Conservation (phyloP, 768 basidiomycete species). For the Pleurotus pulmonarius region DNA sequence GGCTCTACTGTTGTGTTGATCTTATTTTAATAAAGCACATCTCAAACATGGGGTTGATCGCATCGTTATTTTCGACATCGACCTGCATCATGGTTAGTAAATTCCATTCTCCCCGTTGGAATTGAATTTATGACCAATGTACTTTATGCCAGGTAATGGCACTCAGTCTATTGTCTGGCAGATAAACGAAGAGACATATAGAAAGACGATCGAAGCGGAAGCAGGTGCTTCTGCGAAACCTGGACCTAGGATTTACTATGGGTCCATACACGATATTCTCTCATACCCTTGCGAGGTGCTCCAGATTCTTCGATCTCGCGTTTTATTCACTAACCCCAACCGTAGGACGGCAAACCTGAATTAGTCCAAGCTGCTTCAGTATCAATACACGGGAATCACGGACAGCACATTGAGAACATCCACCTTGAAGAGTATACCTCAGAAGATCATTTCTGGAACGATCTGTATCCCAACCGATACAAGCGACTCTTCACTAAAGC, state of each 20-base stretch:
- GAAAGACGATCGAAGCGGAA: slow-evolving; percentile 57
- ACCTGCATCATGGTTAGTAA: slow-evolving; percentile 76
- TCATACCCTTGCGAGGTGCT: slow-evolving; percentile 88
- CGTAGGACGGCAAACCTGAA: slow-evolving; percentile 73
- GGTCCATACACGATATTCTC: slow-evolving; percentile 90
- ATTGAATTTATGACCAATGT: background rate
- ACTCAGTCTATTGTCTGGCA: slow-evolving; percentile 92
- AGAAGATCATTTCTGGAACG: slow-evolving; percentile 71
- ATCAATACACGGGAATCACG: slow-evolving; percentile 73
- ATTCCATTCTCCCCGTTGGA: background rate
- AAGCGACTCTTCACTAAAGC: slow-evolving; percentile 62
- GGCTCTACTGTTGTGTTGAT: background rate
- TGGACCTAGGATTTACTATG: slow-evolving; percentile 75
- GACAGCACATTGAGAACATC: slow-evolving; percentile 84
- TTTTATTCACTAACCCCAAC: background rate
- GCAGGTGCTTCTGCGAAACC: slow-evolving; percentile 32
- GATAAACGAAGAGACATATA: slow-evolving; percentile 85
- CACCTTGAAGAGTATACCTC: slow-evolving; percentile 74
- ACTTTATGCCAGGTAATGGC: slow-evolving; percentile 66
- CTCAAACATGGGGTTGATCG: slow-evolving; percentile 73
- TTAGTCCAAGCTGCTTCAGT: slow-evolving; percentile 87
- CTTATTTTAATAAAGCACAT: slow-evolving; percentile 52
- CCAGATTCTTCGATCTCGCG: background rate
- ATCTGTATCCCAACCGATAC: slow-evolving; percentile 68
- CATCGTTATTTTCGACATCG: slow-evolving; percentile 87